These are phyloP conservation scores for Curvularia verruculosa DNA, from an alignment of 2,329 filamentous ascomycete genomes.

Conservation along the genomic window DNA sequence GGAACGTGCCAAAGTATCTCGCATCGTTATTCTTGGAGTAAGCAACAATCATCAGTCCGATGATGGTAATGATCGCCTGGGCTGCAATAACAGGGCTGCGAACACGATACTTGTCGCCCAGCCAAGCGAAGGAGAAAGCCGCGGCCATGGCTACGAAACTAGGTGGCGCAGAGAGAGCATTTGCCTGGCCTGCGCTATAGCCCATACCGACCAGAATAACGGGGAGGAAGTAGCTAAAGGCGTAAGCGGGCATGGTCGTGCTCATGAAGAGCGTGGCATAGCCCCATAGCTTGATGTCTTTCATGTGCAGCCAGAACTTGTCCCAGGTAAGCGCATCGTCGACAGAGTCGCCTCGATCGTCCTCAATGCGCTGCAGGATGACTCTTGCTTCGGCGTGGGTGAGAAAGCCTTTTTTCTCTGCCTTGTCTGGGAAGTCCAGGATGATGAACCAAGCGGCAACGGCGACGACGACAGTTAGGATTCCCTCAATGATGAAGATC, in stretches of 20 bases:
- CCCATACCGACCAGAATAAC: slow-evolving; percentile 37
- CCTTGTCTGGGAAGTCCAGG: slow-evolving; percentile 38
- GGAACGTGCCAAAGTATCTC: slow-evolving; percentile 37
- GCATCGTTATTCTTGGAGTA: slow-evolving; percentile 29
- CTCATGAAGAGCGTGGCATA: slow-evolving; percentile 34
- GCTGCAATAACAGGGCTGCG: slow-evolving; percentile 33
- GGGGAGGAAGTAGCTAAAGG: slow-evolving; percentile 37
- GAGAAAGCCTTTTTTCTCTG: slow-evolving; percentile 31
- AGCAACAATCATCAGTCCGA: slow-evolving; percentile 36
- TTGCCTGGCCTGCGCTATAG: slow-evolving; percentile 23
- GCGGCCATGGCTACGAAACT: slow-evolving; percentile 29
- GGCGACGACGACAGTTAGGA: slow-evolving; percentile 35
- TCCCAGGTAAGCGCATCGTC: slow-evolving; percentile 29
- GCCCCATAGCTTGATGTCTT: slow-evolving; percentile 32
- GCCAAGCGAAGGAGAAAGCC: slow-evolving; percentile 33
- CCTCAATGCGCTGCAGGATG: slow-evolving; percentile 31
- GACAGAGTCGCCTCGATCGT: slow-evolving; percentile 34
- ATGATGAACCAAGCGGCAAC: slow-evolving; percentile 36
- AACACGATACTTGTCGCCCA: slow-evolving; percentile 33
- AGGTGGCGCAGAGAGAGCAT: slow-evolving; percentile 35
- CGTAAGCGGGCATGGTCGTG: slow-evolving; percentile 33
- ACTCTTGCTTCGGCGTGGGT: slow-evolving; percentile 23
- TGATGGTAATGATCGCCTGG: slow-evolving; percentile 27
- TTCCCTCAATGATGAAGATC: slow-evolving; percentile 41
- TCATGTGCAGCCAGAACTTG: slow-evolving; percentile 25